These are phyloP conservation scores for Calonectria pteridis DNA, from an alignment of 2,329 filamentous ascomycete genomes.

Conservation along the genomic window DNA sequence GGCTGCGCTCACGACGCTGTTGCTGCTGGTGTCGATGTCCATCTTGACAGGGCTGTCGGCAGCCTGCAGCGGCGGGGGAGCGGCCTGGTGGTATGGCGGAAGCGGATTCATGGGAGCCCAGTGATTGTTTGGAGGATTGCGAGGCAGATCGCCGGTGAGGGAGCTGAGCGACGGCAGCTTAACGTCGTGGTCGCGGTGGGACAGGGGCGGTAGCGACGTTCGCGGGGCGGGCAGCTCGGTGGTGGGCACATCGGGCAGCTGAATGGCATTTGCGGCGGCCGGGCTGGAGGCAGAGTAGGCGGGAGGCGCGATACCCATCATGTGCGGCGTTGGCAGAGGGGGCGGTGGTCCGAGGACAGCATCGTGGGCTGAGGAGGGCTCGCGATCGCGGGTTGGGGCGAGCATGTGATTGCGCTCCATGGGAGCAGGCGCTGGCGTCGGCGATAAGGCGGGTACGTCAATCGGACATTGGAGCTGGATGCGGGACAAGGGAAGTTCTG, in stretches of 20 bases:
- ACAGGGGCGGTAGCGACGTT: constrained; percentile 35
- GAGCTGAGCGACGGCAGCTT: constrained; percentile 54
- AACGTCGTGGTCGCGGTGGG: constrained; percentile 44
- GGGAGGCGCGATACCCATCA: constrained; percentile 43
- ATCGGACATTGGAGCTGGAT: constrained; percentile 40
- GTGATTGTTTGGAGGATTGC: constrained; percentile 37
- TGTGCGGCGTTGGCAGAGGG: constrained; percentile 38
- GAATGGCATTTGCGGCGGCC: constrained; percentile 40
- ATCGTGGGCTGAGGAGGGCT: constrained; percentile 41
- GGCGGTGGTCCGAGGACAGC: constrained; percentile 44
- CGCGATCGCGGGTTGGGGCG: constrained; percentile 40
- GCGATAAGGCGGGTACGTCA: constrained; percentile 46
- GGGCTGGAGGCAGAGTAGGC: constrained; percentile 37
- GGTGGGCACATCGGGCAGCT: constrained; percentile 46
- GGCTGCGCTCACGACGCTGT: constrained; percentile 55
- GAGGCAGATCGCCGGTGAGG: constrained; percentile 47
- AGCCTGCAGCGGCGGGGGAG: constrained; percentile 45
- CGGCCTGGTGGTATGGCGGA: constrained; percentile 55
- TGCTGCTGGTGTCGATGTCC: constrained; percentile 61
- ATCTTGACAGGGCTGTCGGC: constrained; percentile 61
- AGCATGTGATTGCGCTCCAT: constrained; percentile 64
- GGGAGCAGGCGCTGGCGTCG: constrained; percentile 38
- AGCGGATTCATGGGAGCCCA: constrained; percentile 66
- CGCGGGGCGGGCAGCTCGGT: constrained; percentile 41
- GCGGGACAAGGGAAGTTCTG: constrained; percentile 12